A percentile compares a stretch with the other conserved stretches of the same genome.
These are phyloP conservation scores for Mucor piriformis DNA, from an alignment of 371 early-diverging fungal genomes.

Conservation along the genomic window DNA sequence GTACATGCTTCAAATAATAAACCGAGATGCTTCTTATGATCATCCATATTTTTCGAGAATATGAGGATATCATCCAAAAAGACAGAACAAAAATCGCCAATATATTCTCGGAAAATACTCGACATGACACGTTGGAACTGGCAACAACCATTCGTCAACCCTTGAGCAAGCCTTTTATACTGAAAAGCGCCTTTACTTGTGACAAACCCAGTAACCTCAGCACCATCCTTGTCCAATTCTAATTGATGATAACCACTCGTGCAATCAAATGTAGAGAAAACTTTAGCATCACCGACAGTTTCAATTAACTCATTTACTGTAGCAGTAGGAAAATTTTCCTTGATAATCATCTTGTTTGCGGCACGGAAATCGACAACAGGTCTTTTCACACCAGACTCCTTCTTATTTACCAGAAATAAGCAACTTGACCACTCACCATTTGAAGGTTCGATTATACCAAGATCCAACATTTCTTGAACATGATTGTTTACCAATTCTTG, in stretches of 20 bases:
- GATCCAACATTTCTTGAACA: constrained; percentile 10
- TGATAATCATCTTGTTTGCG: constrained; percentile 39
- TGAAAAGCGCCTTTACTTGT: constrained; percentile 25
- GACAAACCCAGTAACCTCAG: constrained; percentile 44
- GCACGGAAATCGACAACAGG: constrained; percentile 50
- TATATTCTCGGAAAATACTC: constrained; percentile 3
- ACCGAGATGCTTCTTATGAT: constrained; percentile 39
- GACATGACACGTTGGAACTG: constrained; percentile 53
- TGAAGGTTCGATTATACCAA: constrained; percentile 18
- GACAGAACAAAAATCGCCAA: constrained; percentile 31
- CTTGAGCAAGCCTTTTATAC: constrained; percentile 44
- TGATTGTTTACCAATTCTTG: constrained; percentile 5
- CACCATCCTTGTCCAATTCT: constrained; percentile 17
- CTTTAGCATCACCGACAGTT: constrained; percentile 19
- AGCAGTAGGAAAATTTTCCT: constrained; percentile 35
- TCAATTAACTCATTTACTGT: constrained; percentile 34
- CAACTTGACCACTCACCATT: constrained; percentile 39
- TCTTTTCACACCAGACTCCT: constrained; percentile 38
- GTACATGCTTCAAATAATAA: constrained; percentile 26
- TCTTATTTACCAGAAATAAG: constrained; percentile 50
- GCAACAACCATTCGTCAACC: constrained; percentile 19
- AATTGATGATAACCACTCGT: constrained; percentile 50
- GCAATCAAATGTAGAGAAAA: constrained; percentile 45
- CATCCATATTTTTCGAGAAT: constrained; percentile 13
- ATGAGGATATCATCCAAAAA: constrained; percentile 48